phyloP scores from a whole-genome alignment of 768 basidiomycete genomes.

The Rubroboletus pulcherrimus region DNA sequence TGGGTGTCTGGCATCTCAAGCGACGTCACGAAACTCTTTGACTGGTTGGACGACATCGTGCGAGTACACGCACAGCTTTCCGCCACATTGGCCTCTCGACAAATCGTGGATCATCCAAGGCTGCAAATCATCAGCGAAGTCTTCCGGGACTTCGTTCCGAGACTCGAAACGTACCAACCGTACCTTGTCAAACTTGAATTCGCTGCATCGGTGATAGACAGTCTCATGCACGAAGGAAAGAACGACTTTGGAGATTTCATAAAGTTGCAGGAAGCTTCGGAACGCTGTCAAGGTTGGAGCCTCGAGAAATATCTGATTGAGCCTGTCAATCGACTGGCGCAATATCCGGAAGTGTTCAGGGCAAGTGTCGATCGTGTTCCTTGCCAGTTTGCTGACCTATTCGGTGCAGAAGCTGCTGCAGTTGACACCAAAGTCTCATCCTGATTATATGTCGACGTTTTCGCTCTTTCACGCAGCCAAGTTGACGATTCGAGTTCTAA shows the following conservation, averaged over 20 bases:
- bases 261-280: constrained; percentile 53
- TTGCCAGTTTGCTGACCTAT: constrained; percentile 2
- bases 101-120: constrained; percentile 40
- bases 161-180: constrained; percentile 81
- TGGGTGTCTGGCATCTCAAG: constrained; percentile 83
- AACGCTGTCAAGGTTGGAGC: constrained; percentile 57
- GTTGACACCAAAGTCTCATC: constrained; percentile 64
- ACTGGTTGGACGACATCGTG: constrained; percentile 86
- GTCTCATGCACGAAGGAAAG: constrained; percentile 43
- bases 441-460: constrained; percentile 66
- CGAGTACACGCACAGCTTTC: constrained; percentile 69
- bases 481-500: constrained; percentile 69
- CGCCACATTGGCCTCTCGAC: constrained; percentile 41
- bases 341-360: constrained; percentile 69
- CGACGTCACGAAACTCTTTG: constrained; percentile 68
- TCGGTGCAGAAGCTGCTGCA: constrained; percentile 59
- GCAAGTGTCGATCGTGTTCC: constrained; percentile 41
- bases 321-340: constrained; percentile 68
- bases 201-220: constrained; percentile 50
- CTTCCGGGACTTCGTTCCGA: constrained; percentile 57
- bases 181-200: constrained; percentile 73
- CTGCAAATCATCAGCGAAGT: constrained; percentile 54
- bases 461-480: constrained; percentile 65
- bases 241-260: constrained; percentile 87
- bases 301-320: constrained; percentile 69